phyloP scores from a whole-genome alignment of 176 grass and related monocot species.

The Paspalum vaginatum region DNA sequence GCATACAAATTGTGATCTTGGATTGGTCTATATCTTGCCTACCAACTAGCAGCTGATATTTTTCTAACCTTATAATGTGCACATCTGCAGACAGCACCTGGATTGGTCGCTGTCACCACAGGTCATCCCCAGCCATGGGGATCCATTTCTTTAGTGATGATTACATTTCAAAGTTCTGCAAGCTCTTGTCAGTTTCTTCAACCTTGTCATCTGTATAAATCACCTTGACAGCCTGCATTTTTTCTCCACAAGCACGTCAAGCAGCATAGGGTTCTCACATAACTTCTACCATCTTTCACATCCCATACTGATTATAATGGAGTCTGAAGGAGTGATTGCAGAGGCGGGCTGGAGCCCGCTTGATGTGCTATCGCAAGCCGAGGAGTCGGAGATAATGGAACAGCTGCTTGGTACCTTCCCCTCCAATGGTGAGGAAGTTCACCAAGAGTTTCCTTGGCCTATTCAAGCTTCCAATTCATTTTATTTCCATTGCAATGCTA shows the following conservation, averaged over 20 bases:
- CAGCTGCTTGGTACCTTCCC: conserved; percentile 53
- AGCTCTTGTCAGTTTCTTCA: conserved; percentile 15
- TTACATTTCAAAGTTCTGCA: conserved; percentile 39
- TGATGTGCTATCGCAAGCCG: conserved; percentile 23
- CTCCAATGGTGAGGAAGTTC: conserved; percentile 31
- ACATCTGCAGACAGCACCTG: conserved; percentile 31
- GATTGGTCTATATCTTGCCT: conserved; percentile 32
- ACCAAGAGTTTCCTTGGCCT: conserved; percentile 48
- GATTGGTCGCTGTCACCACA: conserved; percentile 41
- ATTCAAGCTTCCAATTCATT: conserved; percentile 46
- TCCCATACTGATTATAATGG: conserved; percentile 56
- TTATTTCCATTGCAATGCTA: conserved; percentile 42
- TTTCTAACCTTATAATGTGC: conserved; percentile 41
- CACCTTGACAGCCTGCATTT: conserved; percentile 34
- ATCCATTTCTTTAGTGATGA: conserved; percentile 51
- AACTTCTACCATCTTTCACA: conserved; percentile 31
- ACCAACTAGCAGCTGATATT: conserved; percentile 53
- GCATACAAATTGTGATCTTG: conserved; percentile 37
- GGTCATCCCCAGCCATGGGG: conserved; percentile 54
- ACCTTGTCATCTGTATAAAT: conserved; percentile 60
- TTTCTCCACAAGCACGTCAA: conserved; percentile 57
- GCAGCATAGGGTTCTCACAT: conserved; percentile 24
- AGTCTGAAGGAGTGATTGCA: conserved; percentile 53
- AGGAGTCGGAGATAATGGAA: conserved; percentile 65
- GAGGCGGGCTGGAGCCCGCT: conserved; percentile 53